These are phyloP conservation scores for Ustanciosporium gigantosporum DNA, from an alignment of 1,284 basidiomycete species.

Conservation along the genomic window DNA sequence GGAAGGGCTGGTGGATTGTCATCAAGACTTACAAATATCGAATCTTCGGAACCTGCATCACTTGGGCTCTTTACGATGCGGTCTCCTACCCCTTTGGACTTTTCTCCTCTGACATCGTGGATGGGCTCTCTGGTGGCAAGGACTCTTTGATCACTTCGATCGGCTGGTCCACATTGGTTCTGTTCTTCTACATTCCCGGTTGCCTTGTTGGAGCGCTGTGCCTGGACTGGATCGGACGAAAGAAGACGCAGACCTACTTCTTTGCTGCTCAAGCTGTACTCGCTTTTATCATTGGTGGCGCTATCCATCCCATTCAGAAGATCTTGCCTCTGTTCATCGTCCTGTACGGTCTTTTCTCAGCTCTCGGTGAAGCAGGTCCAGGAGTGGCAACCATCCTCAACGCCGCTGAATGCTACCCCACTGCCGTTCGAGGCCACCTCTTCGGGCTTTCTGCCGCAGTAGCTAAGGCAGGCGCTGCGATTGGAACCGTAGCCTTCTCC, in stretches of 20 bases:
- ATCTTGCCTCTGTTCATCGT: not conserved
- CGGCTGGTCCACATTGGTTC: not conserved
- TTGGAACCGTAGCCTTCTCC: not conserved
- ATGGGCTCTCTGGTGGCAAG: not conserved
- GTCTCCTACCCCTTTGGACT: conserved; percentile 1
- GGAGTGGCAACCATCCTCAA: conserved; percentile 1
- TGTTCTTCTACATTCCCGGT: not conserved
- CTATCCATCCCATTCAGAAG: not conserved
- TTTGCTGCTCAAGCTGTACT: not conserved
- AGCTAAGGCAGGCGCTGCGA: not conserved
- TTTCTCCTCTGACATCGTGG: not conserved
- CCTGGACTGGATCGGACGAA: not conserved
- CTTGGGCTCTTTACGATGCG: not conserved
- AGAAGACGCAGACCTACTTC: not conserved
- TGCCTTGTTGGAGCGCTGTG: not conserved
- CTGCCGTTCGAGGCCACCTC: not conserved
- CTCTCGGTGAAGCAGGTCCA: not conserved
- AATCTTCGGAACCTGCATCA: not conserved
- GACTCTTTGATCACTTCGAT: not conserved
- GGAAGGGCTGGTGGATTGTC: not conserved
- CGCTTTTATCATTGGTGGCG: not conserved
- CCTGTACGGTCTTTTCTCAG: not conserved
- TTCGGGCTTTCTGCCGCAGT: not conserved
- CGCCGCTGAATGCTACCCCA: not conserved
- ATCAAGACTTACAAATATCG: not conserved